Evolutionary conservation across 306 rosid species (phyloP).

Genomic region (Quercus rubra): DNA sequence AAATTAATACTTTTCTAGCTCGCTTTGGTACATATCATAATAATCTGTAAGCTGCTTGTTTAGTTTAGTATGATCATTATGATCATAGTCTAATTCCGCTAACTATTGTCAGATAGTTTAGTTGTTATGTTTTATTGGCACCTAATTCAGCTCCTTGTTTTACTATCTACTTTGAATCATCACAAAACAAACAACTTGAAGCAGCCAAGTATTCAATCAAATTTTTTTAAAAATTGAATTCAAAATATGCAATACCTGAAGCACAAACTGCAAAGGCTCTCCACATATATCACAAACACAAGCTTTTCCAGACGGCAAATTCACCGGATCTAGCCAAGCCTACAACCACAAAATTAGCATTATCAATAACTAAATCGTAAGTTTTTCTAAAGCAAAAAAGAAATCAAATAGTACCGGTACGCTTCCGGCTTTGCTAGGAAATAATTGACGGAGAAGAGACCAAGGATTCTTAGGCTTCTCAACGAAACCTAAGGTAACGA

Average conservation of each 20-base stretch:
- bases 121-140: too few relatives aligned
- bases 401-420: constrained; percentile 46
- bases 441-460: constrained; percentile 58
- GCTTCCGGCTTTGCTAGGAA: constrained; percentile 95
- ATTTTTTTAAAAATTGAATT: background rate
- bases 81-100: too few relatives aligned
- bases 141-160: too few relatives aligned
- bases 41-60: too few relatives aligned
- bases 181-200: too few relatives aligned
- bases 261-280: constrained; percentile 68
- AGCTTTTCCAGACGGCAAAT: constrained; percentile 63
- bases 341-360: constrained; percentile 5
- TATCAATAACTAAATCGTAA: background rate
- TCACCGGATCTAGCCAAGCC: constrained; percentile 95
- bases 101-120: too few relatives aligned
- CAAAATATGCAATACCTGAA: constrained; percentile 53
- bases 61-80: too few relatives aligned
- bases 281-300: constrained; percentile 66
- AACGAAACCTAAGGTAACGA: constrained; percentile 55
- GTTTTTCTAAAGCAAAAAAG: too few relatives aligned
- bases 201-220: too few relatives aligned
- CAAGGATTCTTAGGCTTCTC: constrained; percentile 46
- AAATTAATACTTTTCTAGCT: too few relatives aligned
- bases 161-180: too few relatives aligned
- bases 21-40: too few relatives aligned